Evolutionary conservation across 148 eudicot genomes (phyloP), one percentile per base, ranked within the genome.

Genomic region (Amaranthus palmeri): DNA sequence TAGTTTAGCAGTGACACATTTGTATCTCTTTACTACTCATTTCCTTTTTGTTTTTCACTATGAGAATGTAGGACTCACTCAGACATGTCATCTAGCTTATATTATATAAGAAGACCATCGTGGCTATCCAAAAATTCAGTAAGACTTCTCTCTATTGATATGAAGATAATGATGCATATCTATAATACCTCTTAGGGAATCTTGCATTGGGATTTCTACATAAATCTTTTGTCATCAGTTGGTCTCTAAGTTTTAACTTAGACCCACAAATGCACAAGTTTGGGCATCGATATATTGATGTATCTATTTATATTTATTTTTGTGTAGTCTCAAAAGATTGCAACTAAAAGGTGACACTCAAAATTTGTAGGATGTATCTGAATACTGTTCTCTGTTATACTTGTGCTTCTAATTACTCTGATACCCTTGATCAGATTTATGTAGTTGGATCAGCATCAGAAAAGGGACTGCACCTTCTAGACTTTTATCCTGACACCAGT

Each of bases 61-160:
- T 71, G 68, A 61, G 54, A 63, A 52, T 66, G 13, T 63, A 93
- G 96, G 86, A 83, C 79, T 75, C 84, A 80, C 64, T 75, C 75
- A 53, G 56, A 76, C 76, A 80, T 64, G 76, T 74, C 76, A 51
- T 47, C 81, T 4, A 74, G 65, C 76, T 53, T 78, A 63, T 79
- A 85, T 41, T 82, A 76, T 80, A 60, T 81, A 78, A 84, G 88
- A 69, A 92, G 82, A 65, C 96, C 98, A 61, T 82, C 92, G 52
- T 92, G 98, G 98, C 74, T 90, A 18, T 83, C 92, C 65, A 67
- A 78, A 45, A 71, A 82, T 75, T 84, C 90, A 18, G 98, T 93
- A 80, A 84, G 93, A 68, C 56, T 46, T 73, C 18, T 60, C 66
- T 56, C 68, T 53, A 7, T 51, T 25, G 7, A 65, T 62, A 55